Evolutionary conservation across 305 asterid genomes (phyloP).

Genomic region (Plantago coronopus): DNA sequence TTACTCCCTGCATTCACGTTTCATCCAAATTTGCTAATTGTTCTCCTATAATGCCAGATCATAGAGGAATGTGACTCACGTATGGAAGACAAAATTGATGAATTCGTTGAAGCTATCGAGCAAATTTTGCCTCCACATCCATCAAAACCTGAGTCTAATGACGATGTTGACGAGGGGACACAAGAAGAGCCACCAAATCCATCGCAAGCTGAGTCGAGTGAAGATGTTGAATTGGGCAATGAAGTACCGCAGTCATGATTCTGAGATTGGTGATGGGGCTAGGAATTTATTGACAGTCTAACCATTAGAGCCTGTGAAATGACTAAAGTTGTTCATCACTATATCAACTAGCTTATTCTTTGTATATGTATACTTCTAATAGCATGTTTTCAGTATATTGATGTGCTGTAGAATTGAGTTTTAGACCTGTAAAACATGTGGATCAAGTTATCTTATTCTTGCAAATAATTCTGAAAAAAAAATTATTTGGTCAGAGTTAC

Average conservation of each 20-base stretch:
- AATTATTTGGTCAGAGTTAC: no score
- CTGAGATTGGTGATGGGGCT: slow-evolving; percentile 1
- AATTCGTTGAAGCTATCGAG: slow-evolving; percentile 33
- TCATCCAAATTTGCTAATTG: slow-evolving; percentile 3
- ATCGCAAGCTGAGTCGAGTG: slow-evolving; percentile 27
- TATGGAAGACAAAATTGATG: slow-evolving; percentile 38
- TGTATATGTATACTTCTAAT: no score
- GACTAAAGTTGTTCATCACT: background rate
- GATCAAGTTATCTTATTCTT: no score
- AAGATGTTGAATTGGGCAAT: slow-evolving; percentile 18
- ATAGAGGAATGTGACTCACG: slow-evolving; percentile 48
- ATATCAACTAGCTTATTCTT: no score
- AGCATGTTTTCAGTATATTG: no score
- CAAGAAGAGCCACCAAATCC: slow-evolving; percentile 47
- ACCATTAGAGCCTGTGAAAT: slow-evolving; percentile 6
- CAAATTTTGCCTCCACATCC: slow-evolving; percentile 54
- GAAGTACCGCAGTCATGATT: slow-evolving; percentile 25
- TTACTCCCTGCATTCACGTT: background rate
- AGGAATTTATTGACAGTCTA: background rate
- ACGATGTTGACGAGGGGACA: slow-evolving; percentile 15
- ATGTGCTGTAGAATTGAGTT: no score
- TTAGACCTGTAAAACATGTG: no score
- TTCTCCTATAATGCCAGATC: slow-evolving; percentile 35
- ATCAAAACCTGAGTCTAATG: slow-evolving; percentile 27
- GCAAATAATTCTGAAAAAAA: no score